phyloP scores from a whole-genome alignment of 2,329 filamentous ascomycete genomes.

The Alternaria gaisen region DNA sequence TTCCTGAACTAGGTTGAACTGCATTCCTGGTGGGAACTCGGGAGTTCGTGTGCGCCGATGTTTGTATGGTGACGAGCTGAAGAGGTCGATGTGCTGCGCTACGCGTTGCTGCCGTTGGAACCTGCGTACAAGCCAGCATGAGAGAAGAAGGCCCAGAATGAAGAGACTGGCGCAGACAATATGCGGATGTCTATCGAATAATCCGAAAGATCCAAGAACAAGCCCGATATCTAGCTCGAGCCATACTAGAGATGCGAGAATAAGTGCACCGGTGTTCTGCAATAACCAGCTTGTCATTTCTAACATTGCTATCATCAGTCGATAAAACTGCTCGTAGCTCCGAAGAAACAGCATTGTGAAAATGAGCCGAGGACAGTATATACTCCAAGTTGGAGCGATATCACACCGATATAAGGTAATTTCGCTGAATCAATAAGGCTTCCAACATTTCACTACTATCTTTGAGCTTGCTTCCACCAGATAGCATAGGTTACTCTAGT shows the following conservation, averaged over 20 bases:
- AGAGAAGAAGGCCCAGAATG: background rate
- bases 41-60: background rate
- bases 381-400: background rate
- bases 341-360: background rate
- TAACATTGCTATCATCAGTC: background rate
- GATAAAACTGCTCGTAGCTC: background rate
- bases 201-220: background rate
- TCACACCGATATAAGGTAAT: background rate
- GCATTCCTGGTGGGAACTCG: conserved; percentile 5
- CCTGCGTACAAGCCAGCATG: background rate
- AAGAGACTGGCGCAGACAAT: background rate
- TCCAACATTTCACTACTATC: background rate
- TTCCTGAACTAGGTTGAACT: conserved; percentile 2
- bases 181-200: background rate
- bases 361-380: background rate
- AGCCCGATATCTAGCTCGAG: background rate
- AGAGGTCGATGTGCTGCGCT: background rate
- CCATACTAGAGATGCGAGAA: background rate
- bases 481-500: background rate
- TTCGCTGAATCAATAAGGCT: background rate
- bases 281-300: background rate
- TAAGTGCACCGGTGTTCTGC: background rate
- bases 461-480: background rate
- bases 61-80: background rate
- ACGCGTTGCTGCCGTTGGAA: background rate